Conservation (phyloP, 345 rosid species). For the Eucalyptus sp. region DNA sequence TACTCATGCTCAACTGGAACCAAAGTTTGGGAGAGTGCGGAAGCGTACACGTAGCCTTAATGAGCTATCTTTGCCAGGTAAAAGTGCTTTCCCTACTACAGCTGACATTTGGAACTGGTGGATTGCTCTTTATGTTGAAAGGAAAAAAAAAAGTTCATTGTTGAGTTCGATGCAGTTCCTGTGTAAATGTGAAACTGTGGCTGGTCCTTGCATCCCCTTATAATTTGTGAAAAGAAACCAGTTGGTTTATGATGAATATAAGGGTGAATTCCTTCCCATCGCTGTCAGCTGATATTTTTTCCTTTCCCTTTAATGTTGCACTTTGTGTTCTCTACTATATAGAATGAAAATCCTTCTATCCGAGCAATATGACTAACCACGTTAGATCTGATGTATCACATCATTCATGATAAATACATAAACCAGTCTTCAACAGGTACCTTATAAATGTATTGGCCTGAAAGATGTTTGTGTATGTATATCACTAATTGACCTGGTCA, state of each 20-base stretch:
- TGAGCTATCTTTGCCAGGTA: slow-evolving; percentile 31
- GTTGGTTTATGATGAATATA: neutral
- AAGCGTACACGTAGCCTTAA: slow-evolving; percentile 13
- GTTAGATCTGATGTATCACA: neutral
- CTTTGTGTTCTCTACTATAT: neutral
- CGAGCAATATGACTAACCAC: neutral
- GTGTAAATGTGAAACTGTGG: neutral
- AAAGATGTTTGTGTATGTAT: neutral
- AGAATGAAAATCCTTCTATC: neutral
- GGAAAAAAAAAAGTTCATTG: neutral
- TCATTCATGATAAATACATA: neutral
- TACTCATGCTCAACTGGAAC: neutral
- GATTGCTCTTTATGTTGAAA: neutral
- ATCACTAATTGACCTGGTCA: neutral
- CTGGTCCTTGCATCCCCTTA: neutral
- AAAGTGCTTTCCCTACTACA: neutral
- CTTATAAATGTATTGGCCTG: neutral
- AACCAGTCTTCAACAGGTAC: neutral
- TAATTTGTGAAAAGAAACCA: neutral
- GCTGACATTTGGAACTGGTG: neutral
- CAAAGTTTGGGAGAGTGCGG: slow-evolving; percentile 13
- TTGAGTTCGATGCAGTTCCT: neutral
- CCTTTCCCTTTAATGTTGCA: neutral
- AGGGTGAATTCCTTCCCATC: neutral
- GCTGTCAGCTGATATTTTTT: neutral